Base-by-base conservation (phyloP, 192 early-diverging fungal species). In the Coemansia sp. region DNA sequence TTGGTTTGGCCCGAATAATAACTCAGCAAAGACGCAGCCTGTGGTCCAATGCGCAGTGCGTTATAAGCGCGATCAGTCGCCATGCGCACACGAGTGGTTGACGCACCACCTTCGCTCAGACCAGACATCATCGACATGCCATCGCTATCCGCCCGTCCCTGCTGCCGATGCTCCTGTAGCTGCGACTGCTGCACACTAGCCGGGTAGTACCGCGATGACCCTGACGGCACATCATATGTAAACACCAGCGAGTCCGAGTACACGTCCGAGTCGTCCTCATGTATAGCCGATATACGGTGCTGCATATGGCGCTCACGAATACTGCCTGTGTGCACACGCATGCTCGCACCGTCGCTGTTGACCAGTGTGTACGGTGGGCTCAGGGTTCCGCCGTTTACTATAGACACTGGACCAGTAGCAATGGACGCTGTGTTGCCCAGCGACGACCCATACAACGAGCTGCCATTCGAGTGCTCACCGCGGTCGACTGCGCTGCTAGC, bases 281-380 rank as follows among this genome's bases (percentile, higher is more conserved):
- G 66, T 24, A 71, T 78, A 10, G 70, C 70, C 38, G 76, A 70
- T 7, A 69, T 69, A 2, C 62, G 66, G 10, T 58, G 56, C 41
- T 79, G 62, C 12, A 70, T 58, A 48, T 79, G 49, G 32, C 77
- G 77, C 68, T 79, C 77, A 38, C 77, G 68, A 14, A 80, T 80
- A 29, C 77, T 80, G 2, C 77, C 77, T 12, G 77, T 80, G 35
- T 80, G 77, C 10, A 80, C 77, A 0, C 77, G 68, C 65, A 80
- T 37, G 25, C 77, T 80, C 11, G 77, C 77, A 0, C 77, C 72
- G 24, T 80, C 77, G 62, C 77, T 80, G 56, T 80, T 73, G 12
- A 73, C 77, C 38, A 80, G 45, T 9, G 72, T 74, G 51, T 80
- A 69, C 48, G 60, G 77, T 27, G 77, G 77, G 22, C 77, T 80